Evolutionary conservation across 108 stramenopile species (phyloP), one percentile per base, ranked within the genome.

Genomic region (Conticribra weissflogii): DNA sequence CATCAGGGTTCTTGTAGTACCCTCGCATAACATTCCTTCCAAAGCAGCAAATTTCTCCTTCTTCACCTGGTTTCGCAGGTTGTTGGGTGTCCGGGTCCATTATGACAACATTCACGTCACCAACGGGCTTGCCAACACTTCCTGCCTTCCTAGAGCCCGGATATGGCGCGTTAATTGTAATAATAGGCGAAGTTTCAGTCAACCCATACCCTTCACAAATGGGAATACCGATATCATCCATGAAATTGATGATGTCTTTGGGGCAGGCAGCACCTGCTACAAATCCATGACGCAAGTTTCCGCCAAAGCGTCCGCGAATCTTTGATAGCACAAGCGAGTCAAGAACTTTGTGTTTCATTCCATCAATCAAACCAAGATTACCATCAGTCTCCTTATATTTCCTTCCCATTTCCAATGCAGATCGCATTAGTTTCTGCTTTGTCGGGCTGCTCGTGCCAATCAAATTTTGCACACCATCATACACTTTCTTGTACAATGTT

Each of bases 1-100:
- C 93, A 48, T 96, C 94, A 17, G 84, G 87, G 50, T 96, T 95
- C 41, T 91, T 91, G 83, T 95, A 83, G 78, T 98, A 98, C 29
- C 97, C 96, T 62, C 72, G 77, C 96, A 98, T 97, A 8, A 98
- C 86, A 76, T 95, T 94, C n/a, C 92, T 89, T 4, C 97, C 97
- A 55, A 66, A 63, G 64, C 90, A 92, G 63, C 91, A 92, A 74
- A 95, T 89, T 75, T 98, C 96, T 15, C 96, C 96, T 56, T 96
- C 95, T 71, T 87, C 81, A 8, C 96, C 96, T 52, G 68, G 60
- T 8, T 83, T 68, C 31, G 91, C 71, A 33, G 81, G 78, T 68
- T 90, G 68, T 23, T 64, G 33, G 25, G 81, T 84, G 18, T 80
- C 73, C 18, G 83, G 81, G 64, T 86, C 74, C 65, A 86, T 80